Percentiles rank a stretch among this genome's conserved stretches.
phyloP scores from a whole-genome alignment of 2,329 filamentous ascomycete species.

The Thielaviopsis musarum region DNA sequence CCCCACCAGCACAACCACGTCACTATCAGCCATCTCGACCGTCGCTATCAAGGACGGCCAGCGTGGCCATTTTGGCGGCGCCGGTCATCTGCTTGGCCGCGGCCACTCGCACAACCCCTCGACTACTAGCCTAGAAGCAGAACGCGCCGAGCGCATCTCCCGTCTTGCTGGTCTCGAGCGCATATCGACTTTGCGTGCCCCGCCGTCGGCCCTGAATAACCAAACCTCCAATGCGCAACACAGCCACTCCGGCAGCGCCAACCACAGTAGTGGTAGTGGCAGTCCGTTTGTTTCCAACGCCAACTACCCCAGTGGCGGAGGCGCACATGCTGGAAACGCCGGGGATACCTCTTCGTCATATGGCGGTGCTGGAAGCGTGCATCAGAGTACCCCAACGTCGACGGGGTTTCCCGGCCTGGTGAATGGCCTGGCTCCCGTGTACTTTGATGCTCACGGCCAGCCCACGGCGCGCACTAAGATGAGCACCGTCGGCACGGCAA shows the following conservation, averaged over 20 bases:
- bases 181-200: conserved; percentile 56
- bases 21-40: conserved; percentile 78
- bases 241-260: conserved; percentile 14
- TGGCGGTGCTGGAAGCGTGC: conserved; percentile 25
- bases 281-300: background rate
- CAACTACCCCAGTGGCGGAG: background rate
- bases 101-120: conserved; percentile 41
- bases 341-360: conserved; percentile 2
- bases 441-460: conserved; percentile 65
- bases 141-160: conserved; percentile 88
- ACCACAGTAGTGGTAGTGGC: conserved; percentile 15
- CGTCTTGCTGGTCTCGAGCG: conserved; percentile 83
- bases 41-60: conserved; percentile 95
- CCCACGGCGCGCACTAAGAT: conserved; percentile 53
- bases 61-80: conserved; percentile 49
- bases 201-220: conserved; percentile 15
- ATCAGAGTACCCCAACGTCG: conserved; percentile 35
- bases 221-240: conserved; percentile 13
- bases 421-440: conserved; percentile 31
- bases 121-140: conserved; percentile 66
- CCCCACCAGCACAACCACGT: conserved; percentile 81
- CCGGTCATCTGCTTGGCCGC: conserved; percentile 33
- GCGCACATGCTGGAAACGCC: background rate
- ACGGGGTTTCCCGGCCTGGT: conserved; percentile 22
- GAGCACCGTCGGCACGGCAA: conserved; percentile 82